These are phyloP conservation scores for Pleurotus tuber-regium DNA, from an alignment of 768 basidiomycete genomes.

Conservation along the genomic window DNA sequence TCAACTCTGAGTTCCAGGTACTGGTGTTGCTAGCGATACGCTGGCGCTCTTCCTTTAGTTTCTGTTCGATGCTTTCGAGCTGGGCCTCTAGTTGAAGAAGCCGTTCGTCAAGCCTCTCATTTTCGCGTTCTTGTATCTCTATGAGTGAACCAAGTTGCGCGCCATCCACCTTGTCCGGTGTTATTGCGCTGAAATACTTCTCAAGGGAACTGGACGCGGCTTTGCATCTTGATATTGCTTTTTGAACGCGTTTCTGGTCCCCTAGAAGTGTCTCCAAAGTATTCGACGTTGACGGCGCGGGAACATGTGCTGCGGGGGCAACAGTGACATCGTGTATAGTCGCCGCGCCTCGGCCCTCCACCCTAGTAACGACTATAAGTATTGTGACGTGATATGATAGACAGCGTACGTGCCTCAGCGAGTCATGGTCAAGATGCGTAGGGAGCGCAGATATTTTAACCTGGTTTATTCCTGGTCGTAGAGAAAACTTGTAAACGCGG, in stretches of 20 bases:
- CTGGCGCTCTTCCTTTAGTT: slow-evolving; percentile 17
- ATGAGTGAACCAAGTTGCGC: slow-evolving; percentile 27
- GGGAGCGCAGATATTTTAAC: slow-evolving; percentile 14
- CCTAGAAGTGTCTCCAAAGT: background rate
- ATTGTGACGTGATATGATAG: background rate
- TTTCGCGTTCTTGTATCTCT: slow-evolving; percentile 27
- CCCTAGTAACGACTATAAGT: slow-evolving; percentile 7
- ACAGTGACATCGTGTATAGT: slow-evolving; percentile 17
- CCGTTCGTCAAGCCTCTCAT: slow-evolving; percentile 21
- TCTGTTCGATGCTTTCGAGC: slow-evolving; percentile 3
- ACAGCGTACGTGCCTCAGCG: slow-evolving; percentile 9
- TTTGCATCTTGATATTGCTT: slow-evolving; percentile 10
- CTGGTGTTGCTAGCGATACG: background rate
- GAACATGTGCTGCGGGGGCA: background rate
- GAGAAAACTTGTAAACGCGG: slow-evolving; percentile 10
- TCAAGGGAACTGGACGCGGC: slow-evolving; percentile 27
- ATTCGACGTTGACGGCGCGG: background rate
- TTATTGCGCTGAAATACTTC: slow-evolving; percentile 33
- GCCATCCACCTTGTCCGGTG: slow-evolving; percentile 28
- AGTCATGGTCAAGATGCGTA: slow-evolving; percentile 10
- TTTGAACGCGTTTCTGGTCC: background rate
- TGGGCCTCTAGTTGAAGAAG: slow-evolving; percentile 4
- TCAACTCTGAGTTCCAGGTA: slow-evolving; percentile 13
- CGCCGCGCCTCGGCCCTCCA: slow-evolving; percentile 14
- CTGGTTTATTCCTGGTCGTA: slow-evolving; percentile 13